These are phyloP conservation scores for Taiwanofungus camphoratus DNA, from an alignment of 1,284 basidiomycete species.

Conservation along the genomic window DNA sequence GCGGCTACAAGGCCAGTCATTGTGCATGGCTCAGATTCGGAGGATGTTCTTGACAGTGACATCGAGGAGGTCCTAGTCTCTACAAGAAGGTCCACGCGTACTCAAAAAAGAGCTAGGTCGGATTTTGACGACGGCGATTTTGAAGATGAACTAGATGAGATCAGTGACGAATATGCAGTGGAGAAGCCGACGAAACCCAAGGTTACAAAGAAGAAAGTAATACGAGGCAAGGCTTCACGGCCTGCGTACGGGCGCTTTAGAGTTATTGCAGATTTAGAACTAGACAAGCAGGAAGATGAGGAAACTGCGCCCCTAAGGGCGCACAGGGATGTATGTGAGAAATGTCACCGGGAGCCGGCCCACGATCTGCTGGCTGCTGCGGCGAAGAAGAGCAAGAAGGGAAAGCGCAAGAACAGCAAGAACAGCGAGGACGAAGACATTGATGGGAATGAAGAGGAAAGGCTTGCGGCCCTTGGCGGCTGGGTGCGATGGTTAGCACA, in stretches of 20 bases:
- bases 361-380: constrained; percentile 44
- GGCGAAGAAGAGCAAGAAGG: constrained; percentile 32
- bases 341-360: constrained; percentile 56
- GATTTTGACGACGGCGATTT: constrained; percentile 25
- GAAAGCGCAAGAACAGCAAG: constrained; percentile 38
- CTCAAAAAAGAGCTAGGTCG: constrained; percentile 20
- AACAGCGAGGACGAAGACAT: constrained; percentile 43
- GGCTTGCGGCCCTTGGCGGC: constrained; percentile 57
- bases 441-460: constrained; percentile 51
- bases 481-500: constrained; percentile 79
- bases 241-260: constrained; percentile 68
- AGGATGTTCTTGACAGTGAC: constrained; percentile 36
- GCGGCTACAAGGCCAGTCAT: constrained; percentile 24
- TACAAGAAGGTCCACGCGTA: constrained; percentile 23
- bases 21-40: constrained; percentile 30
- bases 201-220: constrained; percentile 26
- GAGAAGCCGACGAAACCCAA: constrained; percentile 5
- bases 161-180: constrained; percentile 23
- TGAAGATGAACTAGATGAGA: constrained; percentile 21
- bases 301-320: constrained; percentile 46
- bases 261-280: constrained; percentile 47
- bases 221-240: constrained; percentile 38
- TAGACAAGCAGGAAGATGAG: constrained; percentile 53
- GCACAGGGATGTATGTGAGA: constrained; percentile 67
- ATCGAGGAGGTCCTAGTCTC: constrained; percentile 19